Evolutionary conservation across 257 asterid genomes (phyloP).

Genomic region (Scutellaria barbata): DNA sequence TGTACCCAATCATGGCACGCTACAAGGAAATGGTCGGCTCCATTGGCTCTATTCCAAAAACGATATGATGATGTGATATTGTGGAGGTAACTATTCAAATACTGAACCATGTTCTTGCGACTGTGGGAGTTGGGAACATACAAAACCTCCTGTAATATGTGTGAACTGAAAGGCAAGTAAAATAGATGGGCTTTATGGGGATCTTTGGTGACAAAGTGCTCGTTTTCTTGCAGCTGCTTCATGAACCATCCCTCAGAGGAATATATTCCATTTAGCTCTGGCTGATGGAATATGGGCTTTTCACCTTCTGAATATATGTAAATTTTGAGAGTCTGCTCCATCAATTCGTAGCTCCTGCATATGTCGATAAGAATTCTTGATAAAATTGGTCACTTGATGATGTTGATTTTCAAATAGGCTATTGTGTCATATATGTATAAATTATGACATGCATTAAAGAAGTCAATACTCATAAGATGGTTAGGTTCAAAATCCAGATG

Average conservation of each 20-base stretch:
- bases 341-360: conserved; percentile 74
- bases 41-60: conserved; percentile 69
- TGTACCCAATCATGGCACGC: conserved; percentile 94
- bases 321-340: conserved; percentile 70
- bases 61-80: conserved; percentile 53
- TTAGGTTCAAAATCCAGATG: neutral
- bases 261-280: conserved; percentile 68
- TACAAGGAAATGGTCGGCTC: conserved; percentile 78
- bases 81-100: conserved; percentile 55
- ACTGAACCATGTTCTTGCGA: conserved; percentile 49
- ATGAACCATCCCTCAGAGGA: conserved; percentile 92
- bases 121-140: conserved; percentile 70
- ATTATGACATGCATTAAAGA: neutral
- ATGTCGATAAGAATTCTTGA: conserved; percentile 6
- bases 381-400: neutral
- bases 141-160: conserved; percentile 47
- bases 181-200: conserved; percentile 66
- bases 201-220: conserved; percentile 53
- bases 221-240: conserved; percentile 65
- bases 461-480: neutral
- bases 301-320: conserved; percentile 70
- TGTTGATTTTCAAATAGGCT: neutral
- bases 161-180: conserved; percentile 79
- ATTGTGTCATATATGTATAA: no score
- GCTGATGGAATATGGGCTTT: conserved; percentile 69